Percentiles rank a stretch among this genome's conserved stretches.
phyloP scores from a whole-genome alignment of 2,329 filamentous ascomycete species.

The Diaporthe ampelina region DNA sequence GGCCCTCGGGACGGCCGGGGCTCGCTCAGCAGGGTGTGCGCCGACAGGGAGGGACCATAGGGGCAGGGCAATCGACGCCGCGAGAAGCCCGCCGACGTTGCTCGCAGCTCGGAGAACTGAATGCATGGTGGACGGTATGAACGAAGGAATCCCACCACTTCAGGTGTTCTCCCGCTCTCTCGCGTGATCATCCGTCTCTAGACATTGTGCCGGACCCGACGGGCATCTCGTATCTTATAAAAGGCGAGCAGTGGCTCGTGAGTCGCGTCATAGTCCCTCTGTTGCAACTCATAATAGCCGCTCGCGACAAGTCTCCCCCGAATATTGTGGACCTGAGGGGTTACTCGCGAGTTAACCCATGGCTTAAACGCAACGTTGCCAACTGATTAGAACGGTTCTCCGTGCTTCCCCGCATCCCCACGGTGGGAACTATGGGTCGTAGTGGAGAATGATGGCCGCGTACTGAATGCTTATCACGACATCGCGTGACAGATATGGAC shows the following conservation, averaged over 20 bases:
- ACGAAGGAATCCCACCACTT: neutral
- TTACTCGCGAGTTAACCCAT: neutral
- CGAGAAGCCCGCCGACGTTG: constrained; percentile 18
- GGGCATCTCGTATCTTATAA: neutral
- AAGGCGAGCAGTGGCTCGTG: neutral
- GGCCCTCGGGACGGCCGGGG: neutral
- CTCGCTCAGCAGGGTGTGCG: constrained; percentile 12
- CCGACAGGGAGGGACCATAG: neutral
- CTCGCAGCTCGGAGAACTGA: constrained; percentile 6
- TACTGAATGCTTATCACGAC: constrained; percentile 2
- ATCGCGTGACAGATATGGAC: neutral
- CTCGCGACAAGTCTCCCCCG: constrained; percentile 33
- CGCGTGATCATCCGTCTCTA: neutral
- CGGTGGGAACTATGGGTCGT: neutral
- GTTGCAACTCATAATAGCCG: constrained; percentile 1
- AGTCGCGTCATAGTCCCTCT: neutral
- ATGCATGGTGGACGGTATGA: constrained; percentile 4
- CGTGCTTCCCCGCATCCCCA: constrained; percentile 12
- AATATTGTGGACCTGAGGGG: constrained; percentile 28
- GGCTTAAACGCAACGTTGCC: constrained; percentile 26
- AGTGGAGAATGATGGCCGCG: neutral
- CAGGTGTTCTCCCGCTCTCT: neutral
- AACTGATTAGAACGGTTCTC: neutral
- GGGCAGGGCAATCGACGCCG: neutral
- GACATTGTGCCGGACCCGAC: rapidly evolving